These are phyloP conservation scores for Vigna radiata DNA, from an alignment of 306 rosid species.

Conservation along the genomic window DNA sequence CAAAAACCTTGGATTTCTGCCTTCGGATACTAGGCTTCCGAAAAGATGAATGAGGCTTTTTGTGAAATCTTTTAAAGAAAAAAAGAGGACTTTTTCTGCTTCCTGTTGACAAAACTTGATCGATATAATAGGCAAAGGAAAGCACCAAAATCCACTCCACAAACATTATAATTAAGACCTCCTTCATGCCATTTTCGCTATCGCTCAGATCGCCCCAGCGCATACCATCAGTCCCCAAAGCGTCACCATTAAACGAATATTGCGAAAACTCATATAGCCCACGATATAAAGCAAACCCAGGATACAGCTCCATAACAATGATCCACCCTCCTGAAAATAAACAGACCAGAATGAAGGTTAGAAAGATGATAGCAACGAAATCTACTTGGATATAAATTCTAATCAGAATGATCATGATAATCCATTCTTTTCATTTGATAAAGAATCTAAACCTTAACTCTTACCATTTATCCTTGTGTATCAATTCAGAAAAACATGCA, in stretches of 20 bases:
- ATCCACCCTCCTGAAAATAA: conserved; percentile 62
- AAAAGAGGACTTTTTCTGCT: conserved; percentile 66
- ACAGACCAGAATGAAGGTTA: conserved; percentile 33
- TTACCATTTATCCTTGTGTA: background rate
- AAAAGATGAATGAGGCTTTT: conserved; percentile 54
- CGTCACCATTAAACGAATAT: conserved; percentile 57
- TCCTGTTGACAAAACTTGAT: conserved; percentile 70
- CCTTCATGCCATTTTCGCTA: conserved; percentile 72
- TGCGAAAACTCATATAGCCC: conserved; percentile 79
- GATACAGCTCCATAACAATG: conserved; percentile 77
- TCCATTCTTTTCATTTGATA: conserved; percentile 13
- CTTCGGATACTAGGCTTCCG: conserved; percentile 60
- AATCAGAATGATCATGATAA: conserved; percentile 21
- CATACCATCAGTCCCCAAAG: conserved; percentile 75
- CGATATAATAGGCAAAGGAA: conserved; percentile 66
- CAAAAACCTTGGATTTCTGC: conserved; percentile 72
- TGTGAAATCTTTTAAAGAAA: conserved; percentile 64
- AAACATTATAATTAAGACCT: conserved; percentile 65
- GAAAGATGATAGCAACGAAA: conserved; percentile 9
- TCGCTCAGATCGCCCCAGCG: conserved; percentile 74
- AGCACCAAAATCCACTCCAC: conserved; percentile 76
- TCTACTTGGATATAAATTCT: conserved; percentile 1
- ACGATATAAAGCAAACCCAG: conserved; percentile 81
- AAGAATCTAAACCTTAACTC: conserved; percentile 10
- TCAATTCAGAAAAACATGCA: background rate